Evolutionary conservation across 2,329 filamentous ascomycete species (phyloP).

Genomic region (Exophiala dermatitidis): DNA sequence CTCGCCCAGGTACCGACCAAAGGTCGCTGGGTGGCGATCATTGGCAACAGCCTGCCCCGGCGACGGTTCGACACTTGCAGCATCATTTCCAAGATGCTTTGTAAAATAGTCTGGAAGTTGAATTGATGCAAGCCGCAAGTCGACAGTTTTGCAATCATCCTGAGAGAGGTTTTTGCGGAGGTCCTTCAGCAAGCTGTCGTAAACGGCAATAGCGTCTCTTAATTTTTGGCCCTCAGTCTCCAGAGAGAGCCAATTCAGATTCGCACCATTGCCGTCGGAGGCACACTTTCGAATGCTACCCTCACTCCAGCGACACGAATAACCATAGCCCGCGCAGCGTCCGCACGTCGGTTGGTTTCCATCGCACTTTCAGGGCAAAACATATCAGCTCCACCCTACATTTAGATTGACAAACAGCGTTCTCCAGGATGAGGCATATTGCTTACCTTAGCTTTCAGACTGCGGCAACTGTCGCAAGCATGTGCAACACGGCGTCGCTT

Average conservation of each 20-base stretch:
- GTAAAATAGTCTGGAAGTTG: slow-evolving; percentile 20
- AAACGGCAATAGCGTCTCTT: slow-evolving; percentile 2
- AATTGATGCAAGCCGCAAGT: slow-evolving; percentile 13
- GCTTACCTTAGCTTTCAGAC: slow-evolving; percentile 27
- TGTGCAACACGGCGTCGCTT: slow-evolving; percentile 25
- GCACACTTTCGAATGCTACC: not conserved
- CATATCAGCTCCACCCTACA: not conserved
- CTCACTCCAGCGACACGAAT: slow-evolving; percentile 27
- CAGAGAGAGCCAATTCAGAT: not conserved
- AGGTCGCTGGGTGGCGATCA: not conserved
- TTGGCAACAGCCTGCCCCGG: not conserved
- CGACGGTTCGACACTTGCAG: slow-evolving; percentile 2
- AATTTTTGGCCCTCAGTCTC: slow-evolving; percentile 3
- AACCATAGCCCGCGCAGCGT: slow-evolving; percentile 30
- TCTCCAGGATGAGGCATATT: not conserved
- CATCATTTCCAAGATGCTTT: slow-evolving; percentile 16
- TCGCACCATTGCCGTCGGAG: slow-evolving; percentile 8
- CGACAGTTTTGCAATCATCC: slow-evolving; percentile 8
- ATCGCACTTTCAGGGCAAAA: slow-evolving; percentile 26
- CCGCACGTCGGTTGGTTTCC: slow-evolving; percentile 28
- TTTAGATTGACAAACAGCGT: not conserved
- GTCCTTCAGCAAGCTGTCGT: slow-evolving; percentile 5
- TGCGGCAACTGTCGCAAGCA: slow-evolving; percentile 27
- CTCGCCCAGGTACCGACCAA: slow-evolving; percentile 33
- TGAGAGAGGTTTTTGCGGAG: slow-evolving; percentile 2